Evolutionary conservation across 768 basidiomycete genomes (phyloP), one percentile per base, ranked within the genome.

Genomic region (Mycena pura): DNA sequence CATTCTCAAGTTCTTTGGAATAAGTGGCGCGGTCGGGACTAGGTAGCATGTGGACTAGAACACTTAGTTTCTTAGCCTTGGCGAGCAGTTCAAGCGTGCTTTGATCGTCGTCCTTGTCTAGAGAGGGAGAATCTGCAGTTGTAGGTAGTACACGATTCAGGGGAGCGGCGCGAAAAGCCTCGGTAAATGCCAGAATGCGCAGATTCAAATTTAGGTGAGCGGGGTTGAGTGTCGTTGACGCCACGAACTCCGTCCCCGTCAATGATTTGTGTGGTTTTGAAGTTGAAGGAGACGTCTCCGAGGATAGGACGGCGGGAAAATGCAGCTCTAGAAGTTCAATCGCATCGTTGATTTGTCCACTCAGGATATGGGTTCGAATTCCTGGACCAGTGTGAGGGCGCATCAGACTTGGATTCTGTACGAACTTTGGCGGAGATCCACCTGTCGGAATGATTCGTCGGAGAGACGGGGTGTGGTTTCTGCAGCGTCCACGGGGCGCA

Each of bases 171-270:
- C 94, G 86, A 64, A 93, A 87, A 21, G 88, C 84, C 74, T 98
- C 96, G 69, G 92, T 88, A 77, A 97, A 98, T 2, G 86, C 85
- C 39, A 91, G 88, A 46, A 97, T 92, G 48, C 89, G 90, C 36
- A 98, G 86, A 70, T 97, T 95, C 62, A 98, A 83, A 17, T 80
- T 78, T 51, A 96, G 81, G 67, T 95, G 92, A 2, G 79, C 73
- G n/a, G 94, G 90, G 45, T 89, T 81, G 25, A 88, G 80, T 6
- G 93, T 89, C 2, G 85, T 89, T 3, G 86, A 76, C 24, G 84
- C 77, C 21, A 84, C 72, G 63, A 86, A 89, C 56, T 82, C 74
- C 40, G 83, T 73, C 32, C 70, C 72, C 24, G 66, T 77, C 36
- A 66, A 74, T 60, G 68, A 77, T 60, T 72, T 69, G 17, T 67